Evolutionary conservation across 108 stramenopile genomes (phyloP).

Genomic region (Cyclotella sp.): DNA sequence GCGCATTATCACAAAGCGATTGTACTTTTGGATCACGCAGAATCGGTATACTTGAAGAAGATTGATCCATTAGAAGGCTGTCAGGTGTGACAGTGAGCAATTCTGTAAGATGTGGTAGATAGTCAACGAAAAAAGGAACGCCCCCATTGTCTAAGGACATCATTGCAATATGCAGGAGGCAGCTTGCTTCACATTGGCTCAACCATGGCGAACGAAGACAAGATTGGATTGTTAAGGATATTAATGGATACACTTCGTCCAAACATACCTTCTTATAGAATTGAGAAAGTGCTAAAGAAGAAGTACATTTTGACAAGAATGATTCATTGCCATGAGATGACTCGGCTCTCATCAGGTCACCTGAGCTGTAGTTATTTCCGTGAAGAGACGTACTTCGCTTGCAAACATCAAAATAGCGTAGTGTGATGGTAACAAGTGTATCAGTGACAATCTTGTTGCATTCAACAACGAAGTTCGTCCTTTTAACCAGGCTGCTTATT

Average conservation of each 20-base stretch:
- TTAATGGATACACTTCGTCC: not conserved
- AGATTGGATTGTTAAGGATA: slow-evolving; percentile 27
- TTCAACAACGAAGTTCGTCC: slow-evolving; percentile 13
- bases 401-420: slow-evolving; percentile 39
- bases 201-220: slow-evolving; percentile 56
- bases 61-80: slow-evolving; percentile 17
- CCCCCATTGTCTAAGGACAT: slow-evolving; percentile 5
- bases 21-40: slow-evolving; percentile 27
- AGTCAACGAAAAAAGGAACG: slow-evolving; percentile 17
- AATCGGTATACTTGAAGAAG: slow-evolving; percentile 1
- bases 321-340: not conserved
- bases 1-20: slow-evolving; percentile 32
- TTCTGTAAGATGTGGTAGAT: slow-evolving; percentile 19
- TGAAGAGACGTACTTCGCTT: slow-evolving; percentile 9
- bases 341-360: not conserved
- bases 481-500: slow-evolving; percentile 20
- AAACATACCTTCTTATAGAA: slow-evolving; percentile 28
- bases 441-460: slow-evolving; percentile 19
- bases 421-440: slow-evolving; percentile 16
- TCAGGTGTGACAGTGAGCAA: slow-evolving; percentile 3
- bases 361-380: not conserved
- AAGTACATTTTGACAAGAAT: slow-evolving; percentile 19
- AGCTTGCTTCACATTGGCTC: slow-evolving; percentile 54
- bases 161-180: slow-evolving; percentile 39
- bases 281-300: slow-evolving; percentile 25